Evolutionary conservation across 73 alveolate species (phyloP), one percentile per base, ranked within the genome.

Genomic region (Paramecium octaurelia): DNA sequence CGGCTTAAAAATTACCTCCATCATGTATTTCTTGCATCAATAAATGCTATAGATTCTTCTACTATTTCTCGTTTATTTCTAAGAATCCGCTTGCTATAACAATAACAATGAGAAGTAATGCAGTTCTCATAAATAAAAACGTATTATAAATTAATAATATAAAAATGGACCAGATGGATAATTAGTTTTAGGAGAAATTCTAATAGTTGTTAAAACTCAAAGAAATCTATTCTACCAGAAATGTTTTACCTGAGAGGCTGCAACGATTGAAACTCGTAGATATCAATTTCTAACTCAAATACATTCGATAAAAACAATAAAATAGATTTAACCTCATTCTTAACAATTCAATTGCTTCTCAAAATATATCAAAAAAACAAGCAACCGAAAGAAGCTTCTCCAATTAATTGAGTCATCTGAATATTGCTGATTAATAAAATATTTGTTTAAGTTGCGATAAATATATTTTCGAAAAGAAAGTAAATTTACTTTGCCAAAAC

Each of bases 1-100:
- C 68, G 10, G 90, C 90, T 42, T 77, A 44, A 44, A 77, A 77
- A 70, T 27, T 70, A 31, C 57, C 48, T 24, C 57, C 86, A 10
- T 20, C 48, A 10, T 38, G 70, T 8, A 21, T 18, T 44, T 77
- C 90, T 44, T 77, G 48, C 70, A 77, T 27, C 9, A 77, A 27
- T 44, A 77, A 42, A 42, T 77, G 90, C 31, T 70, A 35, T 29
- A 70, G 58, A 11, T 11, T 31, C 34, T 70, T 29, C 40, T 70
- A 70, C 24, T 70, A 70, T 70, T 70, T 70, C 21, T 70, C 86
- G 2, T 29, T 24, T 20, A 70, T 70, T 70, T 70, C 71, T 27
- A 80, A 21, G 34, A 80, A 80, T 80, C 75, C 57, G 6, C 16
- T 23, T 20, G 57, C 50, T 34, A 75, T 14, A 46, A 48, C 76